Conservation (phyloP, 2,329 filamentous ascomycete genomes). For the Beauveria asiatica region DNA sequence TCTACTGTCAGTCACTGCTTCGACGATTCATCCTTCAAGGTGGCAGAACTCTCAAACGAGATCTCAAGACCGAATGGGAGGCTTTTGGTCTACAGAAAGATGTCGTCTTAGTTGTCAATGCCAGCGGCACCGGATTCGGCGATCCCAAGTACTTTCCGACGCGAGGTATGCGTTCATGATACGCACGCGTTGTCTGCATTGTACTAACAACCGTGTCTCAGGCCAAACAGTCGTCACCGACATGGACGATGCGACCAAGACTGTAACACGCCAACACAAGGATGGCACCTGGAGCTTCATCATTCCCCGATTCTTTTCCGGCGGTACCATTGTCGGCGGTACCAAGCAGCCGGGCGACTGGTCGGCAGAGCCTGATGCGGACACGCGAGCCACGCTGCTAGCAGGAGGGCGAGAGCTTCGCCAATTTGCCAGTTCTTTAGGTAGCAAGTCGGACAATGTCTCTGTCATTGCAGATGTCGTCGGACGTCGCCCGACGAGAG, state of each 20-base stretch:
- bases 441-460: slow-evolving; percentile 19
- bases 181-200: not conserved
- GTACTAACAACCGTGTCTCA: slow-evolving; percentile 15
- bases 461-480: slow-evolving; percentile 34
- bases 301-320: slow-evolving; percentile 50
- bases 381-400: slow-evolving; percentile 40
- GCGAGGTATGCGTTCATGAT: slow-evolving; percentile 18
- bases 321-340: slow-evolving; percentile 56
- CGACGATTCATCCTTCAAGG: slow-evolving; percentile 24
- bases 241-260: slow-evolving; percentile 24
- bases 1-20: slow-evolving; percentile 38
- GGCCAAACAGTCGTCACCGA: slow-evolving; percentile 31
- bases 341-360: slow-evolving; percentile 53
- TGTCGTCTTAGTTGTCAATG: slow-evolving; percentile 24
- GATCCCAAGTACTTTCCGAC: slow-evolving; percentile 26
- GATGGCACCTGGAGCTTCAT: slow-evolving; percentile 56
- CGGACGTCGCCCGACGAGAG: slow-evolving; percentile 34
- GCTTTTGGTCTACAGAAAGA: slow-evolving; percentile 18
- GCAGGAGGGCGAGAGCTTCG: slow-evolving; percentile 22
- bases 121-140: slow-evolving; percentile 26
- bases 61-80: slow-evolving; percentile 25
- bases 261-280: slow-evolving; percentile 51
- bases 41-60: slow-evolving; percentile 20
- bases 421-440: slow-evolving; percentile 16
- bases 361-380: slow-evolving; percentile 36